These are phyloP conservation scores for Bretschneidera sinensis DNA, from an alignment of 345 rosid genomes.

Conservation along the genomic window DNA sequence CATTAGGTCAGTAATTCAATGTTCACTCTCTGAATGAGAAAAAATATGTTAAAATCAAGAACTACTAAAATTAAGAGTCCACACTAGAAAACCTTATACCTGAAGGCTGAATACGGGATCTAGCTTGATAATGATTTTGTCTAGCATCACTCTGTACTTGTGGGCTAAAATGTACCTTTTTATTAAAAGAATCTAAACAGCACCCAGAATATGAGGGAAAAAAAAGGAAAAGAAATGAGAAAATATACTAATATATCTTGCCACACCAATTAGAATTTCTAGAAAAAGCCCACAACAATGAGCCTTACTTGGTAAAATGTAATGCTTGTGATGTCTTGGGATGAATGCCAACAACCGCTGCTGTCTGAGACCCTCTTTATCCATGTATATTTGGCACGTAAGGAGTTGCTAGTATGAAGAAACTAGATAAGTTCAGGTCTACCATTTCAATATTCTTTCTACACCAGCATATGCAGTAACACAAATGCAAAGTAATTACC, in stretches of 20 bases:
- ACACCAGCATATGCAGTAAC: background rate
- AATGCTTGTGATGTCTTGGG: constrained; percentile 93
- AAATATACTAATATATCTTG: background rate
- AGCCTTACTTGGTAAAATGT: constrained; percentile 80
- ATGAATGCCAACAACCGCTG: constrained; percentile 81
- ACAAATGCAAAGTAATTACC: constrained; percentile 36
- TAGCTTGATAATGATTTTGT: constrained; percentile 59
- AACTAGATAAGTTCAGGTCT: constrained; percentile 13
- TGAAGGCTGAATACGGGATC: constrained; percentile 83
- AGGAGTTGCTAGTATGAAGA: constrained; percentile 59
- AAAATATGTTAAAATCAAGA: constrained; percentile 2
- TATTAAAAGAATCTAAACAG: constrained; percentile 69
- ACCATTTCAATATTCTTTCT: constrained; percentile 5
- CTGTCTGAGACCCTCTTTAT: constrained; percentile 82
- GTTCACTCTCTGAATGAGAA: constrained; percentile 9
- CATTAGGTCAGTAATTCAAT: constrained; percentile 3
- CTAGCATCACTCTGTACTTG: constrained; percentile 58
- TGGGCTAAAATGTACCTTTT: constrained; percentile 91
- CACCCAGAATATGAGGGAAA: background rate
- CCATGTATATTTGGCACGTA: constrained; percentile 66
- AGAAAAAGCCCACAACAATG: constrained; percentile 2
- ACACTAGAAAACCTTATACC: constrained; percentile 35
- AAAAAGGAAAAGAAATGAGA: constrained; percentile 9
- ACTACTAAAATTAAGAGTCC: constrained; percentile 9
- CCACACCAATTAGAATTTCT: background rate